Base-by-base conservation (phyloP, 208 protist genomes). In the Crithidia brevicula region DNA sequence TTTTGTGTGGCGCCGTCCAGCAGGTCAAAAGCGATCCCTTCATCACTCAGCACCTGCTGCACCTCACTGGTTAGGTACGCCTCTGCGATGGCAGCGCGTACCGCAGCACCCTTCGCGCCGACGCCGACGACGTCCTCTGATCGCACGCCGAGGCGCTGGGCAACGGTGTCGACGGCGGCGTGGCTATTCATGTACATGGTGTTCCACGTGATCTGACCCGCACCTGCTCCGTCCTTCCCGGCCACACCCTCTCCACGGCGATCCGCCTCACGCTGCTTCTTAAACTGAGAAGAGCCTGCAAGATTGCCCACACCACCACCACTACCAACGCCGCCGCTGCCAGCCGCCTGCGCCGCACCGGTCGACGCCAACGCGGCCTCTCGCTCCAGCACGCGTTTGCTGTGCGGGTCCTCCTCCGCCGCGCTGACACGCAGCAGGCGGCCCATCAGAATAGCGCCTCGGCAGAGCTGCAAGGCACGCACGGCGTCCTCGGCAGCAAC, bases 401-500 rank as follows among this genome's bases (percentile, higher is more conserved):
- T 79, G 74, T 95, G 84, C 22, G 92, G 92, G 78, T 97, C 88
- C 36, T 91, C 85, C 58, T 75, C 77, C 2, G 84, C 92, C 9
- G 84, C 86, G 23, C 60, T 77, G 43, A 93, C 83, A 27, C 80
- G 79, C 40, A 95, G 49, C 28, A 94, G 72, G 22, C 92, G 82
- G 60, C 92, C 92, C 91, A 98, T 96, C 45, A 98, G 96, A 31
- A 97, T 92, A 20, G 74, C 82, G 4, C 86, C 89, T 47, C 92
- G 85, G 46, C 97, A 88, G 13, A 73, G 69, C 51, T 72, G 67
- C 49, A 96, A 71, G 0, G 94, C 95, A 16, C 51, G 46, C 25
- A 96, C 74, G 0, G 98, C 98, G 53, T 98, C 88, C 34, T 96
- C 86, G 20, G 82, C 82, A 2, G 74, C 40, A 0, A 77, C 52